phyloP scores from a whole-genome alignment of 139 green algal species.

The Chlorella sp. region DNA sequence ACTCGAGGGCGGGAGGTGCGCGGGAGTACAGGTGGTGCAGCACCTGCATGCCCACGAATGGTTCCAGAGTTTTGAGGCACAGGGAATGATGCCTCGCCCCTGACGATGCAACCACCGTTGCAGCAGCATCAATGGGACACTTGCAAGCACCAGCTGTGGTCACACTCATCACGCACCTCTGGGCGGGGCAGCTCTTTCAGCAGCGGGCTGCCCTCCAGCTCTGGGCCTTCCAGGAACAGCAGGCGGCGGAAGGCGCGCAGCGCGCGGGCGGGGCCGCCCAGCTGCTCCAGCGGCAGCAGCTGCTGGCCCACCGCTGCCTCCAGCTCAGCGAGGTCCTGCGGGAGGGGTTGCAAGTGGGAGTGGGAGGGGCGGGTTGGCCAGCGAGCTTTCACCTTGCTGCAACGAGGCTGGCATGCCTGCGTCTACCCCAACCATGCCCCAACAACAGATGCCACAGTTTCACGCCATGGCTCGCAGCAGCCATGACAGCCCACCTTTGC shows the following conservation, averaged over 20 bases:
- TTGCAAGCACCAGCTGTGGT: too few species aligned
- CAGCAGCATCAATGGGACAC: too few species aligned
- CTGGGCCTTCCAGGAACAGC: slow-evolving; percentile 59
- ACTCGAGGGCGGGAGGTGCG: slow-evolving; percentile 69
- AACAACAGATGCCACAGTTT: neutral
- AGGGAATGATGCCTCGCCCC: too few species aligned
- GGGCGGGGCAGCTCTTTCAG: slow-evolving; percentile 77
- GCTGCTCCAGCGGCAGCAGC: slow-evolving; percentile 77
- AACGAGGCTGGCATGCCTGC: too few species aligned
- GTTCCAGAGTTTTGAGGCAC: too few species aligned
- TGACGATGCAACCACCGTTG: too few species aligned
- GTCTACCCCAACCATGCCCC: too few species aligned
- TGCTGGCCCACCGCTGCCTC: slow-evolving; percentile 79
- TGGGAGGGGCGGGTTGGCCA: neutral
- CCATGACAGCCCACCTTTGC: slow-evolving; percentile 52
- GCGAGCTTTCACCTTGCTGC: too few species aligned
- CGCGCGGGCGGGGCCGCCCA: slow-evolving; percentile 69
- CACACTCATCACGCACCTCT: slow-evolving; percentile 18
- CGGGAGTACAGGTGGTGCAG: slow-evolving; percentile 91
- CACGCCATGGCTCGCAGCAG: neutral
- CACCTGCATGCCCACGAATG: too few species aligned
- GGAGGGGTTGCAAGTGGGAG: neutral
- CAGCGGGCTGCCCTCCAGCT: slow-evolving; percentile 47
- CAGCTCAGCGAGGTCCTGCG: slow-evolving; percentile 89
- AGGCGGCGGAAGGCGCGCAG: slow-evolving; percentile 79